Percentiles rank a stretch among this genome's conserved stretches.
Evolutionary conservation across 2,329 filamentous ascomycete genomes (phyloP).

Genomic region (Penicillium sp.): DNA sequence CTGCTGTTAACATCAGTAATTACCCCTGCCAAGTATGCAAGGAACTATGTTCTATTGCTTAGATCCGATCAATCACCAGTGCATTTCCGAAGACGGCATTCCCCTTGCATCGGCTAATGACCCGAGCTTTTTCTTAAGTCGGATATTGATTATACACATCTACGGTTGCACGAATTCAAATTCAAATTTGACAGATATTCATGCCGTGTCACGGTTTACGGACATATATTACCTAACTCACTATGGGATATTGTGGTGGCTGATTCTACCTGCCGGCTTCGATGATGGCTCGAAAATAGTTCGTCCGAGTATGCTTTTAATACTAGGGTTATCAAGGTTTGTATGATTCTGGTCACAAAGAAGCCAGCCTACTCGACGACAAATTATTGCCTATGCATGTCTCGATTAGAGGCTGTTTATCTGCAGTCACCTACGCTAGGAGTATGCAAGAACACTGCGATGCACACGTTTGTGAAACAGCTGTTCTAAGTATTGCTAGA

Average conservation of each 20-base stretch:
- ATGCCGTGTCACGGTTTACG: neutral
- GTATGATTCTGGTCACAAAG: neutral
- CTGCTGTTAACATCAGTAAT: neutral
- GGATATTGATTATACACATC: neutral
- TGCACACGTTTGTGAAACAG: neutral
- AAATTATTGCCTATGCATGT: neutral
- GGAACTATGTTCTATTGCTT: neutral
- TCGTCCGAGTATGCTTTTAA: neutral
- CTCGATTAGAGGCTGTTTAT: neutral
- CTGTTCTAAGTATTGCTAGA: neutral
- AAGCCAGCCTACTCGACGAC: neutral
- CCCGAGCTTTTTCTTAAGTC: neutral
- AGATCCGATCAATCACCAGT: neutral
- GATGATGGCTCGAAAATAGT: neutral
- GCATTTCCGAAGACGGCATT: neutral
- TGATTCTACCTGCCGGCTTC: neutral
- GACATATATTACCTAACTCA: neutral
- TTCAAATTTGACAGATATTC: neutral
- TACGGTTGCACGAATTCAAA: neutral
- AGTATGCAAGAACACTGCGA: neutral
- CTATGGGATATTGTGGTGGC: neutral
- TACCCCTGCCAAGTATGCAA: conserved; percentile 12
- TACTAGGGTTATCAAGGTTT: neutral
- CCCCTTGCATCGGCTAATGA: conserved; percentile 9
- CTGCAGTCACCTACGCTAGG: neutral